Base-by-base conservation (phyloP, 73 alveolate species). In the Durusdinium trenchii region DNA sequence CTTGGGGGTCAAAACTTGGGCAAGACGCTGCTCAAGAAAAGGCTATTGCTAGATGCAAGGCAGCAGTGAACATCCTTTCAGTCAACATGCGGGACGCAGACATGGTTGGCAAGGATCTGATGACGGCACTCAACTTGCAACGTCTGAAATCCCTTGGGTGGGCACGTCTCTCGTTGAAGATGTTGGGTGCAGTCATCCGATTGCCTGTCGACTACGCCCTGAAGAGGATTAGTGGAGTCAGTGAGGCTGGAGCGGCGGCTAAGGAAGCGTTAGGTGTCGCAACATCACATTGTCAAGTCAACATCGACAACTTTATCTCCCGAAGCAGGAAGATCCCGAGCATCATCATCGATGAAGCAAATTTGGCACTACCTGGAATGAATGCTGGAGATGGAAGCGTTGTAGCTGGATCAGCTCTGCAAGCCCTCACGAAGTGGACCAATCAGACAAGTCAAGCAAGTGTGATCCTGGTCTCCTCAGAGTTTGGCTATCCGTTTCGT, bases 51-150 rank as follows among this genome's bases (percentile, higher is more conserved):
- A 76, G 50, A 76, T 71, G 87, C 64, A 50, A 81, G 48, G 38
- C 71, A 81, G 48, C 45, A 26, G 69, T 23, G 71, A 50, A 81
- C 92, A 81, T 81, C 92, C 64, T 47, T 81, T 81, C 92, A 48
- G 92, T 48, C 71, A 35, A 81, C 69, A 81, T 81, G 92, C 92
- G 92, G 92, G 92, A 81, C 48, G 92, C 92, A 48, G 92, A 81
- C 69, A 81, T 81, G 92, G 2, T 26, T 46, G 92, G 92, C 92
- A 81, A 81, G 69, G 71, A 30, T 81, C 69, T 81, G 69, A 81
- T 81, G 92, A 50, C 92, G 32, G 92, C 92, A 81, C 92, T 81
- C 92, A 14, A 81, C 92, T 50, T 81, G 92, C 92, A 81, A 81
- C 92, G 71, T 23, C 92, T 10, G 69, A 81, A 81, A 48, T 81